Conservation (phyloP, 129 eudicot genomes). For the Artemisia annua region DNA sequence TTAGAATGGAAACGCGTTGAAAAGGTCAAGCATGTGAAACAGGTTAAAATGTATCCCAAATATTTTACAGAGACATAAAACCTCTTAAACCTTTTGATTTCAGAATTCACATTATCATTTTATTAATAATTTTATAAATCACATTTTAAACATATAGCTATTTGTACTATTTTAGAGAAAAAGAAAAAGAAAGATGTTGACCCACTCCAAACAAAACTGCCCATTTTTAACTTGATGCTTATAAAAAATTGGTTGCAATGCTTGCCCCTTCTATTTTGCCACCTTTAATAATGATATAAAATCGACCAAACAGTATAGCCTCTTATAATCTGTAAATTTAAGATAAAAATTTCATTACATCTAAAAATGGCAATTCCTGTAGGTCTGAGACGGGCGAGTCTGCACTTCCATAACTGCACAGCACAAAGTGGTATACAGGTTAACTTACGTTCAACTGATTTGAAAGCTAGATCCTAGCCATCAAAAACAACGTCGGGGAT, state of each 20-base stretch:
- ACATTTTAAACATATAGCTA: not conserved
- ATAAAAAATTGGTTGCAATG: too few species aligned
- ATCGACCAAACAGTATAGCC: slow-evolving; percentile 2
- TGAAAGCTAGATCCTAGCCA: too few species aligned
- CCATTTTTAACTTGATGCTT: not conserved
- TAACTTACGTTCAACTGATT: not conserved
- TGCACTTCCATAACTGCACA: slow-evolving; percentile 92
- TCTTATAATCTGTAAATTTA: not conserved
- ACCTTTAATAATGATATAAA: not conserved
- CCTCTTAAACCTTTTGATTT: not conserved
- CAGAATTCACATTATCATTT: not conserved
- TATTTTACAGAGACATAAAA: not conserved
- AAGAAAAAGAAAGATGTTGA: too few species aligned
- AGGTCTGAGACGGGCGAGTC: slow-evolving; percentile 71
- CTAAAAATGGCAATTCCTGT: slow-evolving; percentile 50
- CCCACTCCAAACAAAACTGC: not conserved
- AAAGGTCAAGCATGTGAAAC: not conserved
- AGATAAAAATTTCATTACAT: slow-evolving; percentile 39
- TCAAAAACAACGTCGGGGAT: too few species aligned
- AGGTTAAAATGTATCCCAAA: not conserved
- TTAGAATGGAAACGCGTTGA: not conserved
- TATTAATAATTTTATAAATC: slow-evolving; percentile 8
- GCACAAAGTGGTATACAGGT: slow-evolving; percentile 1
- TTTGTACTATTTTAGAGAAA: not conserved
- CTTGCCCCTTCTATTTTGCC: not conserved